Conservation (phyloP, 805 yeast species). For the Pichia nakasei region DNA sequence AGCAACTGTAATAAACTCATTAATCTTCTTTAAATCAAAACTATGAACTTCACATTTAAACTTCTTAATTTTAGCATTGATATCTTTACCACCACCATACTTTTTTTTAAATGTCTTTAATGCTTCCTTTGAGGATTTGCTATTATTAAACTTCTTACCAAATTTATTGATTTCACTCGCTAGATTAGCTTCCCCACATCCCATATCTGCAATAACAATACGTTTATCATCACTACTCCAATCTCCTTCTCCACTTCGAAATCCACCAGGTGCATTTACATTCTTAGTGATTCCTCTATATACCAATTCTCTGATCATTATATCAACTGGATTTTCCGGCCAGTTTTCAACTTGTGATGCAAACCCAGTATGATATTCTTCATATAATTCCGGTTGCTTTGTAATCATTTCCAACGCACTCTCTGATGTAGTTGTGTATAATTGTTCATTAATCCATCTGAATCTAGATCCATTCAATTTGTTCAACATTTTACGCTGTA, state of each 20-base stretch:
- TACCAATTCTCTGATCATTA: slow-evolving; percentile 66
- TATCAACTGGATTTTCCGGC: slow-evolving; percentile 99
- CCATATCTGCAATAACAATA: slow-evolving; percentile 94
- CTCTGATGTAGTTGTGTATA: slow-evolving; percentile 79
- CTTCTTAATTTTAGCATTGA: slow-evolving; percentile 10
- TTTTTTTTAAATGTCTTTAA: slow-evolving; percentile 19
- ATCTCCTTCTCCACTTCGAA: slow-evolving; percentile 50
- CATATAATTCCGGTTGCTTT: slow-evolving; percentile 81
- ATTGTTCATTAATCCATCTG: slow-evolving; percentile 96
- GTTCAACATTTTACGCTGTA: slow-evolving; percentile 93
- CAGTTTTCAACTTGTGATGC: slow-evolving; percentile 90
- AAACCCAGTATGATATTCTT: slow-evolving; percentile 93
- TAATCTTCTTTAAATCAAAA: slow-evolving; percentile 86
- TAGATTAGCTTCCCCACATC: slow-evolving; percentile 95
- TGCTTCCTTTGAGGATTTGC: slow-evolving; percentile 26
- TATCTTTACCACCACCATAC: slow-evolving; percentile 17
- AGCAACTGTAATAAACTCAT: slow-evolving; percentile 89
- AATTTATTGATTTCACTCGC: slow-evolving; percentile 55
- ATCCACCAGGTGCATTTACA: slow-evolving; percentile 91
- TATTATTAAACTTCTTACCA: slow-evolving; percentile 23
- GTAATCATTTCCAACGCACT: slow-evolving; percentile 65
- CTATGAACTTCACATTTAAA: slow-evolving; percentile 64
- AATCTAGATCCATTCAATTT: slow-evolving; percentile 92
- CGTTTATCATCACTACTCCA: slow-evolving; percentile 33
- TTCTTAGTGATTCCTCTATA: slow-evolving; percentile 46